Base-by-base conservation (phyloP, 2,329 filamentous ascomycete genomes). In the Dactylellina drechsleri region DNA sequence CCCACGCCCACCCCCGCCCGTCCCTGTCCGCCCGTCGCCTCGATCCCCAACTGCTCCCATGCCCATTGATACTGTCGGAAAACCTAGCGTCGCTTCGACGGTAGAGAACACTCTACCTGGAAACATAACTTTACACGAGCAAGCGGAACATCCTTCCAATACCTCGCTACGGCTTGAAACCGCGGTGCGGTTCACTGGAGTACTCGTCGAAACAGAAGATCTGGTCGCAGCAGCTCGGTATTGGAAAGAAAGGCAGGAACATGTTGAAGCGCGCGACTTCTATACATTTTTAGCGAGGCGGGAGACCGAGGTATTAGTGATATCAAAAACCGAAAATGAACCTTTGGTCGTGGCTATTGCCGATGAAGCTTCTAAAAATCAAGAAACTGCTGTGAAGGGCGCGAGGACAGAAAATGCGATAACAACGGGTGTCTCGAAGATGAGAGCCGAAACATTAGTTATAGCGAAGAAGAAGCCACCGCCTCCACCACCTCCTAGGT, bases 241-340 rank as follows among this genome's bases (percentile, higher is more conserved):
- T 36, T 73, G 60, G 68, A 66, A 36, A 26, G 60, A 45, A 26
- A 57, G 61, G 56, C 68, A 73, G 56, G 68, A 73, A 47, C 68
- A 73, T 56, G 68, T 66, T 31, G 60, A 66, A 31, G 68, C 61
- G 18, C 18, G 47, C 6, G 68, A 73, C 28, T 73, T 73, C 49
- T 73, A 73, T 23, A 40, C 36, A 45, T 61, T 66, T 15, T 36
- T 54, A 23, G 31, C 45, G 23, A 62, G 58, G 2, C 28, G 28
- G 31, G 53, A 57, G 31, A 57, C 28, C 5, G 53, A 57, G 18
- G n/a, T 23, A 1, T 18, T 36, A 5, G 10, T 5, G 31, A 10
- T 7, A 8, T 7, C 10, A 23, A 7, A n/a, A 16, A 4, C 2
- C n/a, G n/a, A 40, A 18, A 10, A 7, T 57, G 16, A 7, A 10